These are phyloP conservation scores for Lactuca saligna DNA, from an alignment of 129 eudicot genomes.

Conservation along the genomic window DNA sequence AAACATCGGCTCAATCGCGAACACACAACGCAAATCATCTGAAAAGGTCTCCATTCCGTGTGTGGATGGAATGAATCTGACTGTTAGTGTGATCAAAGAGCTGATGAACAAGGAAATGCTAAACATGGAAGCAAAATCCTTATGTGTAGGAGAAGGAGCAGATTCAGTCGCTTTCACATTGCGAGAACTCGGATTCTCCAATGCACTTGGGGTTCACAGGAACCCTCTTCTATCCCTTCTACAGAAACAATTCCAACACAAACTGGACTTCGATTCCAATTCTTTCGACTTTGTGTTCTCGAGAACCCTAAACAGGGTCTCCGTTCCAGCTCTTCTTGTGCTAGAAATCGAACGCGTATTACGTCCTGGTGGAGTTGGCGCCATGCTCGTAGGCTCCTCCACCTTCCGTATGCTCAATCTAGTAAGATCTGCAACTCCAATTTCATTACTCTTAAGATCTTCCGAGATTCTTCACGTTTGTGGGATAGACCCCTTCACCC, in stretches of 20 bases:
- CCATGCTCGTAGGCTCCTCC: constrained; percentile 55
- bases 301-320: constrained; percentile 54
- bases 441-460: constrained; percentile 64
- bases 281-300: constrained; percentile 71
- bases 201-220: constrained; percentile 47
- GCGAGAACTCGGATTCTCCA: constrained; percentile 51
- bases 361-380: constrained; percentile 84
- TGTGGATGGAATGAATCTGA: constrained; percentile 47
- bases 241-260: constrained; percentile 53
- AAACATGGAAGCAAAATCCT: constrained; percentile 43
- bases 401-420: constrained; percentile 46
- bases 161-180: constrained; percentile 46
- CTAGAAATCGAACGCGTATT: constrained; percentile 81
- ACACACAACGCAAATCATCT: constrained; percentile 20
- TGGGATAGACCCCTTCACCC: constrained; percentile 43
- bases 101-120: constrained; percentile 62
- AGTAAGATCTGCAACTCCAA: constrained; percentile 68
- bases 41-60: constrained; percentile 29
- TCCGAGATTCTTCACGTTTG: constrained; percentile 69
- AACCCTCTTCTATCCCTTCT: constrained; percentile 61
- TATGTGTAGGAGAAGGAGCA: constrained; percentile 76
- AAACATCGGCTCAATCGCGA: constrained; percentile 27
- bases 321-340: constrained; percentile 81
- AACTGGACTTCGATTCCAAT: constrained; percentile 55
- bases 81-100: constrained; percentile 57